Evolutionary conservation across 2,329 filamentous ascomycete genomes (phyloP).

Genomic region (Sphaerulina musiva): DNA sequence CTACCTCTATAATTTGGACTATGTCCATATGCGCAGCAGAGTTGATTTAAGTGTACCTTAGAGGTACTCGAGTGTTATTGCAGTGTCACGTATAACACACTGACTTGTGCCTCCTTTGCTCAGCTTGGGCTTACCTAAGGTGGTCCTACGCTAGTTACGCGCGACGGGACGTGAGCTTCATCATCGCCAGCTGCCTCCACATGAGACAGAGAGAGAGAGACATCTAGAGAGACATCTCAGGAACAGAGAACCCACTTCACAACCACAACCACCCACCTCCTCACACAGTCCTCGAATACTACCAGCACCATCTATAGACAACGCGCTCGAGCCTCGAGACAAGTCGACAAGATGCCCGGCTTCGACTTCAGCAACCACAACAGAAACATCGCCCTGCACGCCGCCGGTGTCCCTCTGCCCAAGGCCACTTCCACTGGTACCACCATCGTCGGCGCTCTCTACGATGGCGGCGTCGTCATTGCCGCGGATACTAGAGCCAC

Average conservation of each 20-base stretch:
- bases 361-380: slow-evolving; percentile 99
- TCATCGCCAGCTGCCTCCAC: slow-evolving; percentile 15
- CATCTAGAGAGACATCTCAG: not conserved
- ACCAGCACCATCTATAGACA: slow-evolving; percentile 9
- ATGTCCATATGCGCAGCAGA: not conserved
- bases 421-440: slow-evolving; percentile 98
- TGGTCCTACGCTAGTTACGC: not conserved
- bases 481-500: slow-evolving; percentile 97
- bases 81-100: not conserved
- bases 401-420: slow-evolving; percentile 85
- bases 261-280: not conserved
- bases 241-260: slow-evolving; percentile 4
- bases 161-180: slow-evolving; percentile 9
- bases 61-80: too few relatives aligned
- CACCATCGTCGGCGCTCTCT: slow-evolving; percentile 96
- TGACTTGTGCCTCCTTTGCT: slow-evolving; percentile 7
- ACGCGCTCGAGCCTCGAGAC: too few relatives aligned
- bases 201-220: not conserved
- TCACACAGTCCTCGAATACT: not conserved
- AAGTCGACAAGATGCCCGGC: slow-evolving; percentile 63
- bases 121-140: not conserved
- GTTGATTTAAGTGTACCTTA: too few relatives aligned
- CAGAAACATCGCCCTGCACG: slow-evolving; percentile 93
- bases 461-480: slow-evolving; percentile 94
- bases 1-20: too few relatives aligned